A percentile compares a stretch with the other conserved stretches of the same genome.
Evolutionary conservation across 495 filamentous ascomycete genomes (phyloP).

Genomic region (Penicillium robsamsonii): DNA sequence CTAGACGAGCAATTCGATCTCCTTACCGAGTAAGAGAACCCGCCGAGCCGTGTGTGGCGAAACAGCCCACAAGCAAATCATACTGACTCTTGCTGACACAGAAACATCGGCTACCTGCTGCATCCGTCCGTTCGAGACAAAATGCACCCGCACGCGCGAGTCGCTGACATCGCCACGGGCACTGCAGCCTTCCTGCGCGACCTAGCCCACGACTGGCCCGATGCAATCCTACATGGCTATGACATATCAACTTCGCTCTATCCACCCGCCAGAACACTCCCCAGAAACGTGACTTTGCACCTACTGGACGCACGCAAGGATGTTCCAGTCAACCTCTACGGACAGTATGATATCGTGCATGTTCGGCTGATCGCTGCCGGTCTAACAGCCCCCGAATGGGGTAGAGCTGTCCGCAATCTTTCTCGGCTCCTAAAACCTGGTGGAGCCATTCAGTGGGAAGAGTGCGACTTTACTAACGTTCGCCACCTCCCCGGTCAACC

Average conservation of each 20-base stretch:
- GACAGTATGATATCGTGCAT: slow-evolving; percentile 38
- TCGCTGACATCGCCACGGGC: slow-evolving; percentile 26
- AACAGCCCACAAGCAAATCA: neutral
- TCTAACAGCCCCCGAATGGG: slow-evolving; percentile 23
- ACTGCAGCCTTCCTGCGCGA: slow-evolving; percentile 32
- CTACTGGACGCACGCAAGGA: slow-evolving; percentile 21
- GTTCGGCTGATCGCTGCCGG: slow-evolving; percentile 30
- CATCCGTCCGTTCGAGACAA: slow-evolving; percentile 16
- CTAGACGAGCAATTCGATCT: slow-evolving; percentile 9
- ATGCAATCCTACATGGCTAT: slow-evolving; percentile 19
- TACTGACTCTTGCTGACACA: slow-evolving; percentile 4
- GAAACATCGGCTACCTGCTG: slow-evolving; percentile 13
- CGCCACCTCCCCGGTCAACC: neutral
- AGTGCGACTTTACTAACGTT: slow-evolving; percentile 12
- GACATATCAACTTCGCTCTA: slow-evolving; percentile 29
- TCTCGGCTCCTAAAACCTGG: slow-evolving; percentile 35
- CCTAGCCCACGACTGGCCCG: slow-evolving; percentile 19
- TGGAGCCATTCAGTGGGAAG: slow-evolving; percentile 43
- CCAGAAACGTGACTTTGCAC: slow-evolving; percentile 19
- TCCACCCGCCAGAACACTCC: slow-evolving; percentile 25
- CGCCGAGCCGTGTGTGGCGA: neutral
- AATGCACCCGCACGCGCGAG: slow-evolving; percentile 9
- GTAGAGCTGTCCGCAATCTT: slow-evolving; percentile 19
- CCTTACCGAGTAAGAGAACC: slow-evolving; percentile 1
- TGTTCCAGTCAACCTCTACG: slow-evolving; percentile 20